Evolutionary conservation across 2,329 filamentous ascomycete genomes (phyloP).

Genomic region (Byssoonygena ceratinophila): DNA sequence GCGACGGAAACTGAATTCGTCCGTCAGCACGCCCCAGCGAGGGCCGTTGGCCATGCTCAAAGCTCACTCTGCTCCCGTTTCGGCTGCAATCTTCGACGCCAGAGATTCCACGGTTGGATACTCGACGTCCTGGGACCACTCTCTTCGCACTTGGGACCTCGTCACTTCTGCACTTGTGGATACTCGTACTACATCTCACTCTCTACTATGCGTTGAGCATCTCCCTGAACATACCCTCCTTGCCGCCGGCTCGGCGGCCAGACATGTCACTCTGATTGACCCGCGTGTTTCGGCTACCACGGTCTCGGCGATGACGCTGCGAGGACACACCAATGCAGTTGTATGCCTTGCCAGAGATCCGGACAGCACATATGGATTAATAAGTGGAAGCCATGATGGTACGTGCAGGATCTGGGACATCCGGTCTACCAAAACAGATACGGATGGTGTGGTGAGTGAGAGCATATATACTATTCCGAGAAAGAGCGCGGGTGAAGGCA

Average conservation of each 20-base stretch:
- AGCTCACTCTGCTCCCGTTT: conserved; percentile 63
- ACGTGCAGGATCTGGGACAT: conserved; percentile 93
- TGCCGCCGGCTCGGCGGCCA: conserved; percentile 67
- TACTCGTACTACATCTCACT: conserved; percentile 71
- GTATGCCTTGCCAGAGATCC: conserved; percentile 50
- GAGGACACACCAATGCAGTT: conserved; percentile 71
- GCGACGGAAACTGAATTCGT: conserved; percentile 59
- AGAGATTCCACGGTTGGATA: conserved; percentile 81
- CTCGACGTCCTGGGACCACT: conserved; percentile 83
- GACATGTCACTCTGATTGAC: conserved; percentile 88
- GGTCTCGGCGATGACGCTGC: conserved; percentile 78
- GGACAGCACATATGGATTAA: conserved; percentile 67
- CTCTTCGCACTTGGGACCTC: conserved; percentile 80
- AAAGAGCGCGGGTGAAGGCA: conserved; percentile 56
- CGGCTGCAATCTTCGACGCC: conserved; percentile 73
- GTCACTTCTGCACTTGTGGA: conserved; percentile 69
- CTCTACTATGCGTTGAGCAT: conserved; percentile 67
- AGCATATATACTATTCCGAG: conserved; percentile 68
- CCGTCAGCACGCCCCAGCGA: conserved; percentile 54
- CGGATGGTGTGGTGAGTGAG: conserved; percentile 52
- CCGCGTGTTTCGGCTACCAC: conserved; percentile 66
- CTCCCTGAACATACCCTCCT: conserved; percentile 55
- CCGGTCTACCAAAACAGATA: conserved; percentile 53
- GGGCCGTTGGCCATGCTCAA: conserved; percentile 66
- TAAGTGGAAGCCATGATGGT: conserved; percentile 83